Conservation (phyloP, 2,329 filamentous ascomycete species). For the Fusarium nematophilum region DNA sequence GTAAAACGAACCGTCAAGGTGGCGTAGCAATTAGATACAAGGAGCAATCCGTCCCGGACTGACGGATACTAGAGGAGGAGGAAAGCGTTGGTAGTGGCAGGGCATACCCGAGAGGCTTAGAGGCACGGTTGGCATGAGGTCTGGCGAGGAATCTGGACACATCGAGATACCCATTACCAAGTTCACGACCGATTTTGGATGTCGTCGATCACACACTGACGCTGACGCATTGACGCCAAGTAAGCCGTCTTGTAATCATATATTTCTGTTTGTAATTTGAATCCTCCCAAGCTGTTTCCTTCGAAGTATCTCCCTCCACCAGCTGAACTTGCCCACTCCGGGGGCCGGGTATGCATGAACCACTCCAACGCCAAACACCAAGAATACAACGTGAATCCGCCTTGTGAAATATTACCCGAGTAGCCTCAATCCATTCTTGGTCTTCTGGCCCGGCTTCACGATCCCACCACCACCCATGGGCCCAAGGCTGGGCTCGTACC, state of each 20-base stretch:
- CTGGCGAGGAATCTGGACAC: slow-evolving; percentile 11
- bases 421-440: slow-evolving; percentile 72
- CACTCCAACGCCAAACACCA: slow-evolving; percentile 38
- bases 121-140: slow-evolving; percentile 15
- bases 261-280: neutral
- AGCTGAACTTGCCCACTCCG: neutral
- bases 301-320: neutral
- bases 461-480: slow-evolving; percentile 63
- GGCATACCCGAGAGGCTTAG: slow-evolving; percentile 7
- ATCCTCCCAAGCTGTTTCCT: neutral
- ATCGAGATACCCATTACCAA: slow-evolving; percentile 40
- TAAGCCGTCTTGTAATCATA: too few species aligned
- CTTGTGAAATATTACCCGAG: slow-evolving; percentile 58
- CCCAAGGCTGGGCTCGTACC: slow-evolving; percentile 64
- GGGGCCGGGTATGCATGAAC: slow-evolving; percentile 14
- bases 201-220: neutral
- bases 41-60: neutral
- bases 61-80: slow-evolving; percentile 6
- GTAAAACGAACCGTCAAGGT: slow-evolving; percentile 19
- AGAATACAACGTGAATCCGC: neutral
- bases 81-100: neutral
- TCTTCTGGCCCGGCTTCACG: slow-evolving; percentile 73
- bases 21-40: slow-evolving; percentile 20
- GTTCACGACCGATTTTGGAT: slow-evolving; percentile 24
- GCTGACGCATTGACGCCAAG: too few species aligned